Conservation (phyloP, 2,329 filamentous ascomycete genomes). For the Cladobotryum mycophilum region DNA sequence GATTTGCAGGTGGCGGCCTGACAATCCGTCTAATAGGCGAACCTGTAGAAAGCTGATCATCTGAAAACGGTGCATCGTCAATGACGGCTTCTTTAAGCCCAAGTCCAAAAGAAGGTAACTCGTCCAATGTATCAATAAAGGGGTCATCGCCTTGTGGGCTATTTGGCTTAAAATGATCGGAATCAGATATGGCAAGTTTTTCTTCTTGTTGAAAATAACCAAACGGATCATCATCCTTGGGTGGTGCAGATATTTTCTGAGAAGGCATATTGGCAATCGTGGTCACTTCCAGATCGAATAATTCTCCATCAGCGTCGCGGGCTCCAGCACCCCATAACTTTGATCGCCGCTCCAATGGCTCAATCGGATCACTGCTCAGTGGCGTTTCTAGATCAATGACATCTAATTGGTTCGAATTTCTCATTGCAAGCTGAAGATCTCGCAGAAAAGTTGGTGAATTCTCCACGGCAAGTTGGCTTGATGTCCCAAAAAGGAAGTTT, state of each 20-base stretch:
- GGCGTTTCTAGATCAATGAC: conserved; percentile 34
- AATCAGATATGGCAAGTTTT: background rate
- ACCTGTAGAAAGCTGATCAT: conserved; percentile 17
- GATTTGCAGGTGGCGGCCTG: background rate
- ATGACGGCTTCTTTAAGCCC: conserved; percentile 4
- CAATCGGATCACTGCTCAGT: conserved; percentile 33
- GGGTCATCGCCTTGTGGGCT: conserved; percentile 14
- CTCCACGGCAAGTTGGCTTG: conserved; percentile 71
- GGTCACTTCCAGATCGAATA: conserved; percentile 57
- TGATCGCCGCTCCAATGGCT: conserved; percentile 23
- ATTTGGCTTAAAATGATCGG: background rate
- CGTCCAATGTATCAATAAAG: conserved; percentile 20
- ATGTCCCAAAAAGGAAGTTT: conserved; percentile 79
- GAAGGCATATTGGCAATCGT: conserved; percentile 47
- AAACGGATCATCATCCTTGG: conserved; percentile 30
- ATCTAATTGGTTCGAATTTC: conserved; percentile 45
- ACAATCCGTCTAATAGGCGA: background rate
- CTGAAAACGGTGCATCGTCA: conserved; percentile 15
- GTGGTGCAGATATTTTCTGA: conserved; percentile 14
- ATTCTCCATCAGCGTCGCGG: conserved; percentile 56
- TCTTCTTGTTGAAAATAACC: conserved; percentile 26
- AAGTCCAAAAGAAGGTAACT: conserved; percentile 13
- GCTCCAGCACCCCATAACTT: conserved; percentile 67
- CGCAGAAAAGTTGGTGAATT: conserved; percentile 61
- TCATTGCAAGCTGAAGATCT: conserved; percentile 56